These are phyloP conservation scores for Citrus hindsii DNA, from an alignment of 345 rosid species.

Conservation along the genomic window DNA sequence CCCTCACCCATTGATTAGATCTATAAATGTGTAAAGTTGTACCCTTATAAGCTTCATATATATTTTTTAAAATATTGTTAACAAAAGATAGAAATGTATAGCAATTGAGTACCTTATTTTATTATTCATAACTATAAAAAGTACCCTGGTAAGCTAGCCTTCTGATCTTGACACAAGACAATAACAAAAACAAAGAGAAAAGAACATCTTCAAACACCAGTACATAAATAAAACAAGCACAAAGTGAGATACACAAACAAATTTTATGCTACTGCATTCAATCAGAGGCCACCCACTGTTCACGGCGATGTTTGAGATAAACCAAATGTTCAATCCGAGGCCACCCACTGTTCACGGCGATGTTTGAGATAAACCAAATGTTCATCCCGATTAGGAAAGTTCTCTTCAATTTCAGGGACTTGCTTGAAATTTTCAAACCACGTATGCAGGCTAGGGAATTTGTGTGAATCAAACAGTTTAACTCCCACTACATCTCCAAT, in stretches of 20 bases:
- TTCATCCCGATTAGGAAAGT: not conserved
- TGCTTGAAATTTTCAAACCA: constrained; percentile 2
- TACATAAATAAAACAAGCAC: not conserved
- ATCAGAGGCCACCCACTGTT: not conserved
- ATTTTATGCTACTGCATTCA: not conserved
- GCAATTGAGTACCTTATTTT: no score
- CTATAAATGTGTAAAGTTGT: no score
- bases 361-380: not conserved
- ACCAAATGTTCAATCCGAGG: not conserved
- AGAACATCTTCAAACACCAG: not conserved
- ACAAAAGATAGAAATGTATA: no score
- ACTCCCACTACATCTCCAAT: not conserved
- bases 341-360: not conserved
- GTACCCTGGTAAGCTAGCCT: no score
- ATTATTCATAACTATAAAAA: no score
- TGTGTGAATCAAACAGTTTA: not conserved
- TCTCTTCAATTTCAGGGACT: not conserved
- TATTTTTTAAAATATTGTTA: no score
- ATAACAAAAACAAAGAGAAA: no score
- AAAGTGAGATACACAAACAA: not conserved
- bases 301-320: not conserved
- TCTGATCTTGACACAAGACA: not conserved
- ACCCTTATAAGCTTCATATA: no score
- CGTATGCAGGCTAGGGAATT: not conserved
- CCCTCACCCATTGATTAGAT: no score